A percentile compares a stretch with the other conserved stretches of the same genome.
Conservation (phyloP, 306 rosid species). For the Medicago lupulina region DNA sequence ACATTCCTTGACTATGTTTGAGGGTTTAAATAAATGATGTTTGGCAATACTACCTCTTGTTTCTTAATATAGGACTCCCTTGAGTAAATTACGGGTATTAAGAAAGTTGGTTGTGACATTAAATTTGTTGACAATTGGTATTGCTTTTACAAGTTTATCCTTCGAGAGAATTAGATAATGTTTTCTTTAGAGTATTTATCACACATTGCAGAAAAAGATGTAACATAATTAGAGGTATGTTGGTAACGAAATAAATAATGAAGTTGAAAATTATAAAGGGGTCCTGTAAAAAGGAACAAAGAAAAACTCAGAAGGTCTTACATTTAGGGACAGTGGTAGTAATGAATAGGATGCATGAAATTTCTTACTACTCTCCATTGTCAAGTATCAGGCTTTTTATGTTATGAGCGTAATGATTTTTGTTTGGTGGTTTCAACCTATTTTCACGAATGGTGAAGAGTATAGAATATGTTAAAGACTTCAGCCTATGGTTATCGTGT, state of each 20-base stretch:
- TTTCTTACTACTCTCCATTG: not conserved
- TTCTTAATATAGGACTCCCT: not conserved
- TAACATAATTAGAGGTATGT: not conserved
- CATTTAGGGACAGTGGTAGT: not conserved
- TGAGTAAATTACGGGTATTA: not conserved
- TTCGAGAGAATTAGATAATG: not conserved
- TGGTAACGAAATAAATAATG: not conserved
- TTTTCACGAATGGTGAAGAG: conserved; percentile 21
- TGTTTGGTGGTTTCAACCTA: conserved; percentile 14
- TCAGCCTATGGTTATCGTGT: conserved; percentile 20
- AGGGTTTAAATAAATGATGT: too few species aligned
- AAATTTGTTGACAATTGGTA: not conserved
- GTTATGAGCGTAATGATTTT: conserved; percentile 21
- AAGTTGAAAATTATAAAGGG: not conserved
- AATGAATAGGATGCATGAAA: not conserved
- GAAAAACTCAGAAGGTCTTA: not conserved
- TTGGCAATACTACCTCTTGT: too few species aligned
- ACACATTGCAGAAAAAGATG: not conserved
- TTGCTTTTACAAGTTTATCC: not conserved
- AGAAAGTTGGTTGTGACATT: not conserved
- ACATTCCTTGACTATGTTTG: too few species aligned
- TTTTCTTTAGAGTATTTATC: not conserved
- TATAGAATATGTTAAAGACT: conserved; percentile 13
- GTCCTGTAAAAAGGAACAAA: not conserved
- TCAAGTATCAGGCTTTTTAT: conserved; percentile 13